Evolutionary conservation across 192 early-diverging fungal genomes (phyloP), one percentile per base, ranked within the genome.

Genomic region (Nowakowskiella sp.): DNA sequence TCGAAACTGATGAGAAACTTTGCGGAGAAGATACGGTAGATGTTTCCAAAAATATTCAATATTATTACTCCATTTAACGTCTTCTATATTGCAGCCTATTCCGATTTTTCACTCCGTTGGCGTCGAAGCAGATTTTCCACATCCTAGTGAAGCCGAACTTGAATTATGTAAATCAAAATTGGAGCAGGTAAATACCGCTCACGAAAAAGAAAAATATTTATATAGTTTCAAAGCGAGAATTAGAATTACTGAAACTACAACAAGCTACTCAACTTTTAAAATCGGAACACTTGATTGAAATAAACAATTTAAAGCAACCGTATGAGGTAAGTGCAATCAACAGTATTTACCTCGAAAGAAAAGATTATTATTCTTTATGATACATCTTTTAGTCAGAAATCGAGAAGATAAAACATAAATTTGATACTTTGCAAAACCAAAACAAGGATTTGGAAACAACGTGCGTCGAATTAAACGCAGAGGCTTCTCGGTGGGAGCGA

Each of bases 381-480:
- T 51, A 24, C 2, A n/a, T 7, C 23, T 5, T 29, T 2, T 29
- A 51, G 49, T 24, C 23, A 1, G 49, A 51, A 29, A 51, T 51
- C 4, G 25, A 26, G 4, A 21, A 26, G 43, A 24, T 51, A 16
- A n/a, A 51, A 51, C 25, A 30, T 7, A 51, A 25, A 25, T 24
- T 51, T 9, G 49, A 51, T 29, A 22, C 24, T 6, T 24, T 51
- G 4, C 49, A 51, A 51, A 30, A 23, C 26, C 34, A 51, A 16
- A 51, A 51, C 16, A 42, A 51, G 13, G 21, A 42, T 3, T 29
- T 51, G 25, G 49, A 51, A 51, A n/a, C n/a, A n/a, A n/a, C n/a
- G n/a, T n/a, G n/a, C n/a, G n/a, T n/a, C n/a, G n/a, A n/a, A n/a
- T n/a, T 6, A 5, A 5, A 42, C 36, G 1, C 26, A 5, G 27